Evolutionary conservation across 2,329 filamentous ascomycete genomes (phyloP).

Genomic region (Parascedosporium putredinis): DNA sequence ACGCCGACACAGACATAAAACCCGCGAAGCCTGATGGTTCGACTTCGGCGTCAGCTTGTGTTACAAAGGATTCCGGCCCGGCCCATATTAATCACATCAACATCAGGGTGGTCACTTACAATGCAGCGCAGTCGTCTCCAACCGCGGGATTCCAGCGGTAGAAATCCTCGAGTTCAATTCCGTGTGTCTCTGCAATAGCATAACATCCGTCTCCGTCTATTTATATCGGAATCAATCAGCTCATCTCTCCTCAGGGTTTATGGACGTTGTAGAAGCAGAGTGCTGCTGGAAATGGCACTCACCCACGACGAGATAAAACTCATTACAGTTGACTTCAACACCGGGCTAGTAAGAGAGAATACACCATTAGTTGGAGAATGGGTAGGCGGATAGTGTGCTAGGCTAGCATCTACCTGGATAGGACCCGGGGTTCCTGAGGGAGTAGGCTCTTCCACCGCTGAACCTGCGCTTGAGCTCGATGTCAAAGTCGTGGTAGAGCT

Average conservation of each 20-base stretch:
- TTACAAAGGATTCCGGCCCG: too few species aligned
- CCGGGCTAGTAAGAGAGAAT: too few species aligned
- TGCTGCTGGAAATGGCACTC: too few species aligned
- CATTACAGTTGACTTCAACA: too few species aligned
- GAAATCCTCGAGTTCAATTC: conserved; percentile 11
- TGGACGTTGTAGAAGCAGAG: too few species aligned
- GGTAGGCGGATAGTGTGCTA: background rate
- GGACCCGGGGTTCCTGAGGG: background rate
- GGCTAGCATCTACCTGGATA: background rate
- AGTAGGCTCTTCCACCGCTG: background rate
- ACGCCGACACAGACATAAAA: background rate
- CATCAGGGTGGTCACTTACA: conserved; percentile 8
- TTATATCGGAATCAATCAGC: background rate
- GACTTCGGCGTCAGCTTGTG: background rate
- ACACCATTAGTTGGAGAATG: too few species aligned
- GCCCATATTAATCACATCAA: too few species aligned
- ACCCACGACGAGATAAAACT: too few species aligned
- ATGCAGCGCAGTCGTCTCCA: conserved; percentile 7
- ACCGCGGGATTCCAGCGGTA: conserved; percentile 13
- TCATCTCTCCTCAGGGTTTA: background rate
- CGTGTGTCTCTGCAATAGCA: conserved; percentile 8
- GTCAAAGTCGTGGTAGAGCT: too few species aligned
- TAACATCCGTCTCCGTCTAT: conserved; percentile 8
- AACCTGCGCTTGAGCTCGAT: background rate
- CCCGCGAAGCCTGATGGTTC: background rate